These are phyloP conservation scores for Neurospora sp. DNA, from an alignment of 2,329 filamentous ascomycete species.

Conservation along the genomic window DNA sequence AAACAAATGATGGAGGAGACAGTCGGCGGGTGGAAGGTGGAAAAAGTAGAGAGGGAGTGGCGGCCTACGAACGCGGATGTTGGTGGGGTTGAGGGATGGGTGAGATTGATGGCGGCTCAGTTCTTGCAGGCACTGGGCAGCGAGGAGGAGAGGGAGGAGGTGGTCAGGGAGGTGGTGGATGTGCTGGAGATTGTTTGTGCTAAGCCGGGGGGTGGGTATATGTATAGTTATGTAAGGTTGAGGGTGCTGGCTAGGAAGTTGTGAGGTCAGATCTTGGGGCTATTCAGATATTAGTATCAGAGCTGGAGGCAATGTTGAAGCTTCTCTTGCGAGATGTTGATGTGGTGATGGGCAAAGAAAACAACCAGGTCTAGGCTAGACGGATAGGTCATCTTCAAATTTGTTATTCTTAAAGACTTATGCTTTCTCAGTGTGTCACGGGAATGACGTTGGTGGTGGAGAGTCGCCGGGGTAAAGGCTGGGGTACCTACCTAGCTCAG, in stretches of 20 bases:
- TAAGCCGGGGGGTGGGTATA: constrained; percentile 46
- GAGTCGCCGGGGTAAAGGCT: neutral
- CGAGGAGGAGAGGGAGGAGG: constrained; percentile 38
- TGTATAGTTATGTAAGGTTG: constrained; percentile 45
- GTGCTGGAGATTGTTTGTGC: constrained; percentile 45
- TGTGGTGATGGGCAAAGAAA: neutral
- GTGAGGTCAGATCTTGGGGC: neutral
- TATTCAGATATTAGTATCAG: neutral
- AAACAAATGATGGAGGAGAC: constrained; percentile 29
- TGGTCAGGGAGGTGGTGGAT: constrained; percentile 43
- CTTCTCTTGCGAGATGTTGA: neutral
- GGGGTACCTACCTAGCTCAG: neutral
- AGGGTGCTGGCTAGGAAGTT: constrained; percentile 31
- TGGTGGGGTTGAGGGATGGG: constrained; percentile 57
- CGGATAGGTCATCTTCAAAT: neutral
- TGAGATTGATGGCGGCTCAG: constrained; percentile 51
- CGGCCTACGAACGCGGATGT: constrained; percentile 49
- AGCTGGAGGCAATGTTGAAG: neutral
- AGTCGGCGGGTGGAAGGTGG: constrained; percentile 38
- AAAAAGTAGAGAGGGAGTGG: constrained; percentile 52
- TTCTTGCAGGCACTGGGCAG: constrained; percentile 43
- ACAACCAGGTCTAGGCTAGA: neutral
- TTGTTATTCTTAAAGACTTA: neutral
- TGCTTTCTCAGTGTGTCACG: neutral
- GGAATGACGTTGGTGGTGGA: neutral